A percentile compares a stretch with the other conserved stretches of the same genome.
Evolutionary conservation across 1,284 basidiomycete genomes (phyloP).

Genomic region (Polyporus tsugae): DNA sequence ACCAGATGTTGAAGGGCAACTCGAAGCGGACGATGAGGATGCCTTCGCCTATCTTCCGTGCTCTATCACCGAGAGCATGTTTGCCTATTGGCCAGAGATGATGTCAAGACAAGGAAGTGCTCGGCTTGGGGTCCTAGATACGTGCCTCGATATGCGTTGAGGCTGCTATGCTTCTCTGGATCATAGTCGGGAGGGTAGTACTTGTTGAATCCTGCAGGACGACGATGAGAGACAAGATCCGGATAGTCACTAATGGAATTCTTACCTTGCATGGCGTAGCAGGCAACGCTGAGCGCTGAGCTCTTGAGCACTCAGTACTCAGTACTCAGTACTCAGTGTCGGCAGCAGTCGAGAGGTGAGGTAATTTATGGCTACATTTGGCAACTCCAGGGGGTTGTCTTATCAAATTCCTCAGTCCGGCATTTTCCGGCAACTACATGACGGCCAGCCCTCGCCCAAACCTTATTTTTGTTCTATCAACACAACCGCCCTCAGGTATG

Average conservation of each 20-base stretch:
- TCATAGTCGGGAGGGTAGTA: slow-evolving; percentile 97
- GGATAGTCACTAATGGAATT: too few species aligned
- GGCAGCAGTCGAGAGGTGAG: slow-evolving; percentile 19
- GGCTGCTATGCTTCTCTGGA: slow-evolving; percentile 78
- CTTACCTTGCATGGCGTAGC: slow-evolving; percentile 42
- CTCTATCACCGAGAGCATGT: slow-evolving; percentile 93
- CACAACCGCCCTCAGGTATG: slow-evolving; percentile 43
- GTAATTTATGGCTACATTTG: slow-evolving; percentile 13
- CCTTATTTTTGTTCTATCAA: slow-evolving; percentile 45
- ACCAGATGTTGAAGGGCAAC: slow-evolving; percentile 98
- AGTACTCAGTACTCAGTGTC: too few species aligned
- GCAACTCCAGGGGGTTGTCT: not conserved
- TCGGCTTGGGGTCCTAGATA: slow-evolving; percentile 10
- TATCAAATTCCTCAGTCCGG: not conserved
- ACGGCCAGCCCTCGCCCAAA: slow-evolving; percentile 32
- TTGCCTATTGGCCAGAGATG: slow-evolving; percentile 65
- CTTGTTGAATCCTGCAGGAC: slow-evolving; percentile 78
- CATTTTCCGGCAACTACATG: slow-evolving; percentile 25
- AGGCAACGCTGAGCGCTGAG: not conserved
- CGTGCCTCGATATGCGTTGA: slow-evolving; percentile 82
- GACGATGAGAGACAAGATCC: not conserved
- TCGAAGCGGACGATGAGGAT: slow-evolving; percentile 95
- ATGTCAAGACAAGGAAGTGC: slow-evolving; percentile 23
- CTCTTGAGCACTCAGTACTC: too few species aligned
- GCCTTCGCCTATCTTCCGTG: slow-evolving; percentile 92